These are phyloP conservation scores for Coemansia javaensis DNA, from an alignment of 192 early-diverging fungal genomes.

Conservation along the genomic window DNA sequence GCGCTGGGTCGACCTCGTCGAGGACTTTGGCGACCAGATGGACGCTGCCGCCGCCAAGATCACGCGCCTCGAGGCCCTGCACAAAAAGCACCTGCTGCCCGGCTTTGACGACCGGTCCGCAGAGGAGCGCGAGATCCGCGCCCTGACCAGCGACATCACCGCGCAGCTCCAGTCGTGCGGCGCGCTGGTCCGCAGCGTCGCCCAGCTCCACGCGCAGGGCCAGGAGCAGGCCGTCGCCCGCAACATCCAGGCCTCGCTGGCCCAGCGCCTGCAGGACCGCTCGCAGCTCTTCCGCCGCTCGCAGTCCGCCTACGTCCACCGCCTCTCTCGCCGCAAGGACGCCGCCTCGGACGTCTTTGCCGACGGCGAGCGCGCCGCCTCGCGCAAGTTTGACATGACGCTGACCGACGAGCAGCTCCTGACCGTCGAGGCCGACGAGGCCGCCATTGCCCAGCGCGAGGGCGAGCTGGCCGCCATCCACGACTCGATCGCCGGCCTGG, in stretches of 20 bases:
- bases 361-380: conserved; percentile 35
- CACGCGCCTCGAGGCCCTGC: conserved; percentile 65
- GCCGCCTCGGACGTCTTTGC: conserved; percentile 45
- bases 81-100: conserved; percentile 85
- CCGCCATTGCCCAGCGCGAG: conserved; percentile 76
- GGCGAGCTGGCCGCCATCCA: conserved; percentile 90
- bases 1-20: conserved; percentile 90
- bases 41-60: conserved; percentile 62
- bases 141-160: conserved; percentile 79
- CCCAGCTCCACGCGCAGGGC: conserved; percentile 47
- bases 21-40: conserved; percentile 72
- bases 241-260: conserved; percentile 89
- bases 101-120: conserved; percentile 86
- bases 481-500: conserved; percentile 82
- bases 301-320: conserved; percentile 84
- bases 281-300: conserved; percentile 78
- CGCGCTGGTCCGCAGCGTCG: conserved; percentile 71
- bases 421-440: conserved; percentile 71
- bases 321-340: conserved; percentile 45
- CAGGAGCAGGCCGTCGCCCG: conserved; percentile 64
- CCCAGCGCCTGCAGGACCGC: conserved; percentile 81
- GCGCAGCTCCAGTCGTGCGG: conserved; percentile 82
- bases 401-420: conserved; percentile 85
- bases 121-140: conserved; percentile 78
- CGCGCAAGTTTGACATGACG: conserved; percentile 46